Percentiles rank a stretch among this genome's conserved stretches.
These are phyloP conservation scores for Peterozyma toletana DNA, from an alignment of 805 yeast genomes.

Conservation along the genomic window DNA sequence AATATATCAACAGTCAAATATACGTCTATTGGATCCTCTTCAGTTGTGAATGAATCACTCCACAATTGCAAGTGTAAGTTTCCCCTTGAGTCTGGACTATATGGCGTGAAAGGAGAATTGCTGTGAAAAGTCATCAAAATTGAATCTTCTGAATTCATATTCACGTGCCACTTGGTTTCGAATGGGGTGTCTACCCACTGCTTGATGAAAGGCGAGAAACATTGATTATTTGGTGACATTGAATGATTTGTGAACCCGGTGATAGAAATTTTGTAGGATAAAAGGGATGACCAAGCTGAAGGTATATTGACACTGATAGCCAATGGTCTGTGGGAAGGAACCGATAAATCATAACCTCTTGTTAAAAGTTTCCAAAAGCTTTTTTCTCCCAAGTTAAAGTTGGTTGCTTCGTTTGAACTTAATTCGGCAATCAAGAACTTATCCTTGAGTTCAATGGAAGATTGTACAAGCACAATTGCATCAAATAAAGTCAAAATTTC, in stretches of 20 bases:
- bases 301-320: constrained; percentile 41
- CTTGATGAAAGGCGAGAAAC: constrained; percentile 57
- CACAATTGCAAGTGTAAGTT: constrained; percentile 38
- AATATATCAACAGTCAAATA: constrained; percentile 42
- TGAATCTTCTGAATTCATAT: constrained; percentile 32
- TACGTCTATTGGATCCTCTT: constrained; percentile 28
- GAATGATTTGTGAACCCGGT: constrained; percentile 1
- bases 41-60: constrained; percentile 29
- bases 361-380: constrained; percentile 30
- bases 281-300: constrained; percentile 53
- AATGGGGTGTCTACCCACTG: constrained; percentile 59
- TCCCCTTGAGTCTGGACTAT: constrained; percentile 19
- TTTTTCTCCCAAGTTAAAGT: constrained; percentile 19
- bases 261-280: constrained; percentile 38
- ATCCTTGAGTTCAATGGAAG: constrained; percentile 8
- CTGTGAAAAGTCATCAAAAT: constrained; percentile 46
- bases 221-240: constrained; percentile 19
- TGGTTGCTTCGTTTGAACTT: constrained; percentile 17
- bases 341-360: constrained; percentile 29
- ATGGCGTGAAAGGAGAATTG: constrained; percentile 66
- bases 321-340: constrained; percentile 37
- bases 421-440: constrained; percentile 32
- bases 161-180: constrained; percentile 77
- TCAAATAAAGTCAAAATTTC: constrained; percentile 36
- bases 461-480: constrained; percentile 40